phyloP scores from a whole-genome alignment of 805 yeast species.

The Wickerhamomyces kurtzmanii region DNA sequence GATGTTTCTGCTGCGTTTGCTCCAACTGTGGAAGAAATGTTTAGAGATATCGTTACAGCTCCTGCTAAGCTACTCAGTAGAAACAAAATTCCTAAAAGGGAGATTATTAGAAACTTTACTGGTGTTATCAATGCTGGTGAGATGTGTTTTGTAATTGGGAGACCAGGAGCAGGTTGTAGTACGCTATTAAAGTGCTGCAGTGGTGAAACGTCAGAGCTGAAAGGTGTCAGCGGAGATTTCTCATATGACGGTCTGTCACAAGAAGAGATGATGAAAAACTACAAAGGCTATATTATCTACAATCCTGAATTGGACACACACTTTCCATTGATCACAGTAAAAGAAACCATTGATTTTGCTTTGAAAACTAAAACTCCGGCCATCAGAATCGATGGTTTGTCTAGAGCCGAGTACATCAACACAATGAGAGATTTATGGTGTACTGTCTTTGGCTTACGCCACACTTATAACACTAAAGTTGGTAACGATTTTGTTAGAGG shows the following conservation, averaged over 20 bases:
- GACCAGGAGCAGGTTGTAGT: slow-evolving; percentile 61
- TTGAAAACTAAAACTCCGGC: slow-evolving; percentile 38
- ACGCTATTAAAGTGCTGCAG: slow-evolving; percentile 36
- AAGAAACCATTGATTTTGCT: slow-evolving; percentile 41
- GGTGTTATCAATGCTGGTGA: slow-evolving; percentile 39
- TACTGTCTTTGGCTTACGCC: slow-evolving; percentile 44
- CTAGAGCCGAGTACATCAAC: slow-evolving; percentile 27
- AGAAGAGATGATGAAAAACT: slow-evolving; percentile 33
- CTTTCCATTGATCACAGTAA: slow-evolving; percentile 40
- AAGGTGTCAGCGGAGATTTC: slow-evolving; percentile 27
- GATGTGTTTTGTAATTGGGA: slow-evolving; percentile 42
- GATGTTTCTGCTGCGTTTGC: slow-evolving; percentile 46
- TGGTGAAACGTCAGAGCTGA: slow-evolving; percentile 31
- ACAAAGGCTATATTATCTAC: slow-evolving; percentile 39
- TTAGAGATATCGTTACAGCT: slow-evolving; percentile 20
- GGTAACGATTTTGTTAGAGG: slow-evolving; percentile 64
- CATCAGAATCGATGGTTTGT: slow-evolving; percentile 29
- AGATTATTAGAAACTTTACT: slow-evolving; percentile 29
- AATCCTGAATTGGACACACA: slow-evolving; percentile 41
- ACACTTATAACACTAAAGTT: slow-evolving; percentile 52
- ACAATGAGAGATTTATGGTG: slow-evolving; percentile 28
- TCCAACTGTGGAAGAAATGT: slow-evolving; percentile 34
- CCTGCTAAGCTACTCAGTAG: slow-evolving; percentile 22
- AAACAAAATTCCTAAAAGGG: slow-evolving; percentile 20
- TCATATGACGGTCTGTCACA: slow-evolving; percentile 40